Conservation (phyloP, 768 basidiomycete species). For the Macrocybe gigantea region DNA sequence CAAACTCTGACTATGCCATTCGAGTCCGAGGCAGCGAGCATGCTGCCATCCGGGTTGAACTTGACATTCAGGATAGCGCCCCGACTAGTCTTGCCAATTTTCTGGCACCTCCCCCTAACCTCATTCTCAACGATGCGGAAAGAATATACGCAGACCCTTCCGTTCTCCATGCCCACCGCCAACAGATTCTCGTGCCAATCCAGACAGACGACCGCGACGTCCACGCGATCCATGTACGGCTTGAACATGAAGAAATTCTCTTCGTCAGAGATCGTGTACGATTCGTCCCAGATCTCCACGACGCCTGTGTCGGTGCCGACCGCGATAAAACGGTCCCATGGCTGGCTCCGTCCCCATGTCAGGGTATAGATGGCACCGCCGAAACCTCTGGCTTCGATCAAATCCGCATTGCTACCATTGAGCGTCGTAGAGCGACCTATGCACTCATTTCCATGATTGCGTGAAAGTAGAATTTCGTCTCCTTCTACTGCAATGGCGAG, state of each 20-base stretch:
- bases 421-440: too few relatives aligned
- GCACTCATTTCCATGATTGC: too few relatives aligned
- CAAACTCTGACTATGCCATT: constrained; percentile 85
- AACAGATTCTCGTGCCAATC: constrained; percentile 59
- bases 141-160: constrained; percentile 62
- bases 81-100: constrained; percentile 8
- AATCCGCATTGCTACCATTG: too few relatives aligned
- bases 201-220: constrained; percentile 24
- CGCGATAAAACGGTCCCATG: constrained; percentile 35
- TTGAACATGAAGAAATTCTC: constrained; percentile 33
- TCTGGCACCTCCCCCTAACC: constrained; percentile 39
- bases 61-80: constrained; percentile 72
- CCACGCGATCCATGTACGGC: constrained; percentile 20
- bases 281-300: constrained; percentile 52
- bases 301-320: constrained; percentile 45
- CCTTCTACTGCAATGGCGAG: too few relatives aligned
- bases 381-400: too few relatives aligned
- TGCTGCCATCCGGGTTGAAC: constrained; percentile 70
- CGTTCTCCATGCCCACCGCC: constrained; percentile 57
- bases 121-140: constrained; percentile 37
- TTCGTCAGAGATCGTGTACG: constrained; percentile 20
- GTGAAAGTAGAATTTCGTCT: too few relatives aligned
- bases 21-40: constrained; percentile 81
- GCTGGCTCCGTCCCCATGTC: too few relatives aligned
- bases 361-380: too few relatives aligned